These are phyloP conservation scores for Dothistroma pini DNA, from an alignment of 2,329 filamentous ascomycete species.

Conservation along the genomic window DNA sequence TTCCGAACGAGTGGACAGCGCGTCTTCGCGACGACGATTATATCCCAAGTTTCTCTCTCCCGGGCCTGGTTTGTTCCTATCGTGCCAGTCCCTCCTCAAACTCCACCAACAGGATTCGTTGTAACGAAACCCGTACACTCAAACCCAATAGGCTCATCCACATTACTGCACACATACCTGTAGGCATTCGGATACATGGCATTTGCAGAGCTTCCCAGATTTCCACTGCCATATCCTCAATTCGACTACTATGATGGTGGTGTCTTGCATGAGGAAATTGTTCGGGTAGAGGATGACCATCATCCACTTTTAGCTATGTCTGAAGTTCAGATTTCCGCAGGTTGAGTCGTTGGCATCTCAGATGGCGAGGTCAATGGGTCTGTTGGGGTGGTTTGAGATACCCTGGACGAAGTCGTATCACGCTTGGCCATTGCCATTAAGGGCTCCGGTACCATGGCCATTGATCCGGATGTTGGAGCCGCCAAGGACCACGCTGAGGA, in stretches of 20 bases:
- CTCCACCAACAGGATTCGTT: not conserved
- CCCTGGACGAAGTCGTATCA: slow-evolving; percentile 51
- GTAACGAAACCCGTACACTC: slow-evolving; percentile 1
- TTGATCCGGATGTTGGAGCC: slow-evolving; percentile 33
- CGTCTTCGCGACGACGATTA: too few species aligned
- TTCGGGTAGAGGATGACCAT: slow-evolving; percentile 51
- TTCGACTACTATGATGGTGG: slow-evolving; percentile 39
- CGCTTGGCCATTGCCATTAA: slow-evolving; percentile 49
- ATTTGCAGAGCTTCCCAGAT: not conserved
- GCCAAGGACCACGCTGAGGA: slow-evolving; percentile 53
- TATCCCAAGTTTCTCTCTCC: not conserved
- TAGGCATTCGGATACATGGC: not conserved
- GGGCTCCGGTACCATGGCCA: slow-evolving; percentile 32
- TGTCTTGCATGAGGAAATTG: slow-evolving; percentile 47
- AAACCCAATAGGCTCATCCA: slow-evolving; percentile 2
- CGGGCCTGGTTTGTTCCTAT: too few species aligned
- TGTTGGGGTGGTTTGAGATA: slow-evolving; percentile 31
- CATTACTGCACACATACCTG: slow-evolving; percentile 6
- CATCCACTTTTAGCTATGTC: slow-evolving; percentile 57
- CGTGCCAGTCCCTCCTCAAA: too few species aligned
- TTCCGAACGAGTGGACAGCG: too few species aligned
- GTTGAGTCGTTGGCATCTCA: slow-evolving; percentile 47
- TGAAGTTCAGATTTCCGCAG: slow-evolving; percentile 47
- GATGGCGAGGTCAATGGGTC: slow-evolving; percentile 53
- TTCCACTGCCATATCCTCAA: not conserved